Base-by-base conservation (phyloP, 305 asterid genomes). In the Fraxinus dipetala region DNA sequence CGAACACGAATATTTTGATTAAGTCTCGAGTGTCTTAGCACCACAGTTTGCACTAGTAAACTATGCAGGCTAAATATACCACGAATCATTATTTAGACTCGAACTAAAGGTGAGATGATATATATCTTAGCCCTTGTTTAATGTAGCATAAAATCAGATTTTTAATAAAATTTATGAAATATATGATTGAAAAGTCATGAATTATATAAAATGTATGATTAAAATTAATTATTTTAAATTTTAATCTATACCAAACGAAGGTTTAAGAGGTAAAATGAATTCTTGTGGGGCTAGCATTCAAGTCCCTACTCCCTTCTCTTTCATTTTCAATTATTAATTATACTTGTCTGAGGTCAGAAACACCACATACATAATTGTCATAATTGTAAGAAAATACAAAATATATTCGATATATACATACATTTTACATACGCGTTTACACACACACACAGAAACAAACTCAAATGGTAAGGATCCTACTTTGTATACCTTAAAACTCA, bases 291-390 rank as follows among this genome's bases (percentile, higher is more conserved):
- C 87, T 83, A 83, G 79, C 79, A 85, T 79, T 84, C 81, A 81
- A 85, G 75, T 83, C 81, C 84, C 78, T 78, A 81, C 83, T 45
- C 31, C 73, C 26, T 75, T 85, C 83, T 80, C 85, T 88, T 89
- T 90, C 91, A 81, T 83, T 90, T 76, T 88, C 88, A 89, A 81
- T 75, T 79, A 86, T 89, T 86, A 82, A 85, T 89, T 90, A 83
- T 35, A 81, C 86, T 88, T 91, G 93, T 89, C 88, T 85, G 80
- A 79, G 78, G 85, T 88, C 85, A 83, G 78, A 87, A 69, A 76
- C 88, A 90, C 93, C 92, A 86, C 93, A 90, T 84, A 80, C 82
- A 85, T 87, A 75, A 86, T 85, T 90, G 87, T 87, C 87, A 84
- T 54, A 73, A 61, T 72, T 81, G 74, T 65, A 79, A 80, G 76